Evolutionary conservation across 2,329 filamentous ascomycete genomes (phyloP).

Genomic region (Penicillium sp.): DNA sequence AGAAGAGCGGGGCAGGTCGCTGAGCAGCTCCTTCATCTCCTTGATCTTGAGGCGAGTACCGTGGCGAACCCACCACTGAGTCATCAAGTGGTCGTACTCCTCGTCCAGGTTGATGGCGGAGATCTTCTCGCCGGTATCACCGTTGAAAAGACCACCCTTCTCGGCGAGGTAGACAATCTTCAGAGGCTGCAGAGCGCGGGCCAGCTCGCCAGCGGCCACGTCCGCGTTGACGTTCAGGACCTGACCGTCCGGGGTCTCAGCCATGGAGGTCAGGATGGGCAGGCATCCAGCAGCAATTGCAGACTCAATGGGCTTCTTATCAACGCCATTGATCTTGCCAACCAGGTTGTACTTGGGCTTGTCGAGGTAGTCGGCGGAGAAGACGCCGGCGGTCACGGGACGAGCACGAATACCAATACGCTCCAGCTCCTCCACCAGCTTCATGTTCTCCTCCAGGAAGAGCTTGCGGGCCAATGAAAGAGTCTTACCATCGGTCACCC

Average conservation of each 20-base stretch:
- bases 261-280: slow-evolving; percentile 94
- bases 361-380: slow-evolving; percentile 92
- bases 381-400: slow-evolving; percentile 86
- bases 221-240: slow-evolving; percentile 98
- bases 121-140: slow-evolving; percentile 91
- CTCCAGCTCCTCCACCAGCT: slow-evolving; percentile 87
- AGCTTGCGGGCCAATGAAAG: slow-evolving; percentile 86
- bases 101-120: slow-evolving; percentile 97
- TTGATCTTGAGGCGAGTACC: slow-evolving; percentile 96
- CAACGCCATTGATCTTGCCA: slow-evolving; percentile 91
- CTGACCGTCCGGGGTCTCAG: slow-evolving; percentile 87
- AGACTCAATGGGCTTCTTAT: slow-evolving; percentile 86
- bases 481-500: slow-evolving; percentile 94
- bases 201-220: slow-evolving; percentile 91
- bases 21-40: slow-evolving; percentile 92
- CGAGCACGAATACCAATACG: slow-evolving; percentile 86
- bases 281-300: slow-evolving; percentile 90
- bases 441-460: slow-evolving; percentile 94
- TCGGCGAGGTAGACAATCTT: slow-evolving; percentile 99
- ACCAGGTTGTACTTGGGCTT: slow-evolving; percentile 96
- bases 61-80: slow-evolving; percentile 91
- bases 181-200: slow-evolving; percentile 83
- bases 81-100: slow-evolving; percentile 91
- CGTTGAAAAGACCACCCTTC: slow-evolving; percentile 94
- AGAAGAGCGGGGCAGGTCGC: slow-evolving; percentile 84